Base-by-base conservation (phyloP, 2,329 filamentous ascomycete species). In the Claviceps sorghi region DNA sequence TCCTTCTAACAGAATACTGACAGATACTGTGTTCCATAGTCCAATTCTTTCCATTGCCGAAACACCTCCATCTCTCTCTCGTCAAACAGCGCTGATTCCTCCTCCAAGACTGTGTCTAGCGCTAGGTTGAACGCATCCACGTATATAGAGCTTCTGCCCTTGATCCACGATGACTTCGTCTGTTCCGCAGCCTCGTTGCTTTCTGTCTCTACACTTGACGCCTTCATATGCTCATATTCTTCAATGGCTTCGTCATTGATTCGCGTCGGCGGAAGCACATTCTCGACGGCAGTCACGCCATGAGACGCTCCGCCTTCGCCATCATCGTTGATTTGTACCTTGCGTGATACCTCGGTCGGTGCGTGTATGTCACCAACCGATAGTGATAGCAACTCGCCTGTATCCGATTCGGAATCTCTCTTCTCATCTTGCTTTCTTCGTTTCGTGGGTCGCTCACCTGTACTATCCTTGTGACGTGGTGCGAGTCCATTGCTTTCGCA, bases 111-210 rank as follows among this genome's bases (percentile, higher is more conserved):
- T 0, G 88, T 95, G 54, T 91, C 83, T 48, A 98, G 71, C 2
- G 91, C 88, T 15, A 97, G 73, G 62, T 95, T 95, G 73, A 98
- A 98, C 0, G 93, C 93, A 69, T 98, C 93, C 19, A 96, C 88
- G 61, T 98, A 98, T 52, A 98, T 88, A 1, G 90, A 97, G 61
- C 83, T 94, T 64, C 81, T 83, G 0, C 88, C 88, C 60, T 76
- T 80, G 4, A 82, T 68, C 88, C 88, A 95, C 54, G 54, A 48
- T 4, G 64, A 58, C 4, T 55, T 62, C 56, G 53, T 64, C 56
- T 76, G 73, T 5, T 72, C 62, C 9, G 72, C 63, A 10, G 69
- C 63, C 4, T 67, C 66, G 51, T 73, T 61, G 9, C 64, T 61
- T n/a, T 62, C 60, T 2, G 59, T 58, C 46, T 64, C 61, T 4